phyloP scores from a whole-genome alignment of 2,329 filamentous ascomycete genomes.

The Dactylellina leptospora region DNA sequence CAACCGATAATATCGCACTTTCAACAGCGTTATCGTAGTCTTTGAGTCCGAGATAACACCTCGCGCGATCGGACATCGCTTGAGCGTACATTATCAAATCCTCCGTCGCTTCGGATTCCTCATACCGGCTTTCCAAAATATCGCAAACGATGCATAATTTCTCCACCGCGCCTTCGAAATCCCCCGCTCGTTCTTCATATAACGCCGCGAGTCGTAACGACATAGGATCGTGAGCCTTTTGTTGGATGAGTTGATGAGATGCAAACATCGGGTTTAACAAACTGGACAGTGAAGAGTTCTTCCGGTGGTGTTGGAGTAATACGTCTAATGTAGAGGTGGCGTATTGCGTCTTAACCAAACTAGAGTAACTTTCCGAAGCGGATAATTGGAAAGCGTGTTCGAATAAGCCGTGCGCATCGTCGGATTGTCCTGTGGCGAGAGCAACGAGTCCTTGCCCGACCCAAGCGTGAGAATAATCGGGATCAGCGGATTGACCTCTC shows the following conservation, averaged over 20 bases:
- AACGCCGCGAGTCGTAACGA: constrained; percentile 81
- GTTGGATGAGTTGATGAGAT: constrained; percentile 78
- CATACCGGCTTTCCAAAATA: constrained; percentile 80
- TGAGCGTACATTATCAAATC: constrained; percentile 80
- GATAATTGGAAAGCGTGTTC: constrained; percentile 94
- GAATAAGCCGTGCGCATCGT: constrained; percentile 83
- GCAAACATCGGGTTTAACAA: constrained; percentile 89
- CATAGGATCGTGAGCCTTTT: constrained; percentile 74
- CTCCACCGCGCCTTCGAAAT: constrained; percentile 71
- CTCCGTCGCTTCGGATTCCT: constrained; percentile 78
- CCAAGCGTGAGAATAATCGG: constrained; percentile 93
- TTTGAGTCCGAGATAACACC: constrained; percentile 77
- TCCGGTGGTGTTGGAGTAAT: constrained; percentile 67
- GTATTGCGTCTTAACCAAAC: constrained; percentile 78
- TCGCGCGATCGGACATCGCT: constrained; percentile 84
- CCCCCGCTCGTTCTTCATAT: constrained; percentile 80
- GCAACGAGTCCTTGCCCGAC: constrained; percentile 89
- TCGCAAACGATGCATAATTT: constrained; percentile 74
- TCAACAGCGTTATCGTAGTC: constrained; percentile 76
- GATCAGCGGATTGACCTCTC: constrained; percentile 89
- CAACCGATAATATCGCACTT: constrained; percentile 80
- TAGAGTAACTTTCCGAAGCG: constrained; percentile 69
- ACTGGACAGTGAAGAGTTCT: constrained; percentile 65
- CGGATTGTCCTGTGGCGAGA: constrained; percentile 73
- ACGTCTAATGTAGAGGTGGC: constrained; percentile 83